phyloP scores from a whole-genome alignment of 768 basidiomycete genomes.

The Calvatia gigantea region DNA sequence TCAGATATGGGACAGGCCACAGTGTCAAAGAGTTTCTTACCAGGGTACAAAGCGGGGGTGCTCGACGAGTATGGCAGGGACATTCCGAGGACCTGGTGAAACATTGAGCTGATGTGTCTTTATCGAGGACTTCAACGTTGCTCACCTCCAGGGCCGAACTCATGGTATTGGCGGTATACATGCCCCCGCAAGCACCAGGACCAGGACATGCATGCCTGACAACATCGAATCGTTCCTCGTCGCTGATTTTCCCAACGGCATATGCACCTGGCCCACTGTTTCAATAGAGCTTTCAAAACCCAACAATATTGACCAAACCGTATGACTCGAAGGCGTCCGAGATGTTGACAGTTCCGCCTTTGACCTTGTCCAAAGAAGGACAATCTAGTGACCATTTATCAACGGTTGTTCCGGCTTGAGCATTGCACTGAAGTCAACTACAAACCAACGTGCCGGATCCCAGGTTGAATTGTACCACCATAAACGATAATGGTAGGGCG shows the following conservation, averaged over 20 bases:
- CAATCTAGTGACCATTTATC: constrained; percentile 47
- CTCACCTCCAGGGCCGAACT: constrained; percentile 71
- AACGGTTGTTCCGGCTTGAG: background rate
- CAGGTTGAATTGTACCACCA: constrained; percentile 81
- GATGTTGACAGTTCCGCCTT: constrained; percentile 83
- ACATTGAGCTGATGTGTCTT: too few relatives aligned
- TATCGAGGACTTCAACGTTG: background rate
- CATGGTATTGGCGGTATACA: constrained; percentile 93
- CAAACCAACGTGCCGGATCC: constrained; percentile 62
- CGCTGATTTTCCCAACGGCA: constrained; percentile 70
- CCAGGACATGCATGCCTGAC: constrained; percentile 85
- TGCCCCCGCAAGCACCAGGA: constrained; percentile 81
- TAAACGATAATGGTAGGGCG: constrained; percentile 87
- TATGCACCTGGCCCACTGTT: constrained; percentile 54
- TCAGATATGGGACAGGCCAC: background rate
- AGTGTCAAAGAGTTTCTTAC: constrained; percentile 29
- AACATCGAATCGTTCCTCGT: constrained; percentile 81
- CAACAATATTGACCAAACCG: constrained; percentile 36
- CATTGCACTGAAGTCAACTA: constrained; percentile 18
- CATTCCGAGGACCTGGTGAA: constrained; percentile 63
- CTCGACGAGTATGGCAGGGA: constrained; percentile 82
- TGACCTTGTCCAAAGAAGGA: constrained; percentile 69
- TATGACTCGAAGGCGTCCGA: constrained; percentile 84
- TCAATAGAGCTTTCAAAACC: background rate
- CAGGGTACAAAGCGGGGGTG: constrained; percentile 69